Evolutionary conservation across 75 land plant species (phyloP).

Genomic region (Pinus tabuliformis): DNA sequence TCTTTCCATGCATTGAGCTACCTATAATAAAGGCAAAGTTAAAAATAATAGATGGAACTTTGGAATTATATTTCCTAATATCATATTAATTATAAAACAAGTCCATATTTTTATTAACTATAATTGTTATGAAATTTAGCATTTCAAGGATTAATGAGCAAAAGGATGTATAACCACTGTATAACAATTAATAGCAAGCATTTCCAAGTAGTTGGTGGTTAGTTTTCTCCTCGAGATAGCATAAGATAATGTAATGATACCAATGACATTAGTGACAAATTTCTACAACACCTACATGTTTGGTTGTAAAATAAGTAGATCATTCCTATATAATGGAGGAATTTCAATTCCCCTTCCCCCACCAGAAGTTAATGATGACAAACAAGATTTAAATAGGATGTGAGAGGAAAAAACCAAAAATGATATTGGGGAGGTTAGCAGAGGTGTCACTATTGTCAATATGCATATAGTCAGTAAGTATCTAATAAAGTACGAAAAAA

Average conservation of each 20-base stretch:
- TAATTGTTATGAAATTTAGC: neutral
- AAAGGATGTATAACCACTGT: too few relatives aligned
- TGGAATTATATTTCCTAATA: neutral
- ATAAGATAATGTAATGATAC: neutral
- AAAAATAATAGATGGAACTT: neutral
- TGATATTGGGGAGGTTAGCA: neutral
- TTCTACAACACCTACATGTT: neutral
- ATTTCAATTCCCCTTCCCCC: neutral
- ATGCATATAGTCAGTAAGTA: too few relatives aligned
- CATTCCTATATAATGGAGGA: neutral
- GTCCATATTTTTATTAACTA: neutral
- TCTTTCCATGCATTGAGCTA: constrained; percentile 67
- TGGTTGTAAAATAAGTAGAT: neutral
- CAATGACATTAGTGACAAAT: neutral
- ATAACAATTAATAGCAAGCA: too few relatives aligned
- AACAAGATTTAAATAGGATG: neutral
- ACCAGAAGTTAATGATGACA: neutral
- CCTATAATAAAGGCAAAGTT: constrained; percentile 35
- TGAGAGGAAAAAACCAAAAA: too few relatives aligned
- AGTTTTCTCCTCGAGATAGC: neutral
- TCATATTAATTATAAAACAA: neutral
- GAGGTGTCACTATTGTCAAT: too few relatives aligned
- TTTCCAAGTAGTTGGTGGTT: too few relatives aligned
- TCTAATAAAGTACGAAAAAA: too few relatives aligned
- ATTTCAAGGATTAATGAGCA: neutral